These are phyloP conservation scores for Gymnopilus junonius DNA, from an alignment of 768 basidiomycete species.

Conservation along the genomic window DNA sequence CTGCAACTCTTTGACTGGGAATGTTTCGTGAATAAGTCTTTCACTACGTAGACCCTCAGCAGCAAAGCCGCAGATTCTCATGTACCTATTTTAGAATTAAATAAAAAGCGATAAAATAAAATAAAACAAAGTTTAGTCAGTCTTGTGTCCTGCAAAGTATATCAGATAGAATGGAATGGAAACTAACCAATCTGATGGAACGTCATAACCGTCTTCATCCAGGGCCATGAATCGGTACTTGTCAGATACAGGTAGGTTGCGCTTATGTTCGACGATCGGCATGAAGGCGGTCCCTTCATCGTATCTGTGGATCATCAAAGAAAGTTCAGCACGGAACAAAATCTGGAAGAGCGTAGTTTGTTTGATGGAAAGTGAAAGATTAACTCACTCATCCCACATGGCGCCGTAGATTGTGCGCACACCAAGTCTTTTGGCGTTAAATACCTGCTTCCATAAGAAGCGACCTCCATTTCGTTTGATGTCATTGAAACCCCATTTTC, in stretches of 20 bases:
- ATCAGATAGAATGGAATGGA: constrained; percentile 9
- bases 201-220: constrained; percentile 77
- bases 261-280: constrained; percentile 66
- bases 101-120: neutral
- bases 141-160: neutral
- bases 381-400: constrained; percentile 84
- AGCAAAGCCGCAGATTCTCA: constrained; percentile 77
- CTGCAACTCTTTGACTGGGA: constrained; percentile 72
- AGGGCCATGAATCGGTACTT: constrained; percentile 68
- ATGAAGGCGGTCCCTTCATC: constrained; percentile 87
- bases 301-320: constrained; percentile 50
- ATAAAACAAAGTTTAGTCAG: neutral
- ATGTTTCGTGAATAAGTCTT: constrained; percentile 61
- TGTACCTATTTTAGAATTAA: constrained; percentile 53
- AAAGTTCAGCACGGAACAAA: neutral
- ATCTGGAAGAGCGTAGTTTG: constrained; percentile 2
- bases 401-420: constrained; percentile 76
- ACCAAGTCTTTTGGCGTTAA: constrained; percentile 65
- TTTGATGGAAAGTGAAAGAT: neutral
- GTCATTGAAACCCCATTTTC: constrained; percentile 74
- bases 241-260: constrained; percentile 63
- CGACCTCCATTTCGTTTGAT: constrained; percentile 74
- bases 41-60: constrained; percentile 70
- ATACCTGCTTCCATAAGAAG: constrained; percentile 81
- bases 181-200: constrained; percentile 80